A percentile compares a stretch with the other conserved stretches of the same genome.
phyloP scores from a whole-genome alignment of 257 asterid species.

The Solanum stenotomum region DNA sequence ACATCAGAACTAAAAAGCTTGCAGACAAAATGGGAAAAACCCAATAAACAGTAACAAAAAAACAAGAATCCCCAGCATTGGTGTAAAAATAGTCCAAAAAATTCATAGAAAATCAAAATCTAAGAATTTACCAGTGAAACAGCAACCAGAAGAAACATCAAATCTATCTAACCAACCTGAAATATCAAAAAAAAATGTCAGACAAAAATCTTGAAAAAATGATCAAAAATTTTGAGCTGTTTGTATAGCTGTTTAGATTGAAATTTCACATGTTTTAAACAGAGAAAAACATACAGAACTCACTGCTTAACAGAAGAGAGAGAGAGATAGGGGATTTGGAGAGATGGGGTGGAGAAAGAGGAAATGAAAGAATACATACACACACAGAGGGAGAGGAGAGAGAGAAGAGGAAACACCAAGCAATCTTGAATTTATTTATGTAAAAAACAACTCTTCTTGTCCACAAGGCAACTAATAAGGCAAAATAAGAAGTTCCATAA shows the following conservation, averaged over 20 bases:
- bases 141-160: slow-evolving; percentile 33
- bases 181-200: slow-evolving; percentile 7
- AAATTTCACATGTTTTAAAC: background rate
- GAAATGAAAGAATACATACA: background rate
- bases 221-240: slow-evolving; percentile 4
- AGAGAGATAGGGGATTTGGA: background rate
- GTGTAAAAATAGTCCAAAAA: background rate
- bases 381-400: background rate
- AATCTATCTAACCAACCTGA: slow-evolving; percentile 64
- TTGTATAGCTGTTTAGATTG: background rate
- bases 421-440: background rate
- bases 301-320: slow-evolving; percentile 17
- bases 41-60: background rate
- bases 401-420: slow-evolving; percentile 2
- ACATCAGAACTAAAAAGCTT: background rate
- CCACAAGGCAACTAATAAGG: background rate
- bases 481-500: background rate
- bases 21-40: background rate
- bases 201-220: slow-evolving; percentile 2
- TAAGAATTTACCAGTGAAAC: slow-evolving; percentile 34
- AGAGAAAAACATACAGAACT: slow-evolving; percentile 16
- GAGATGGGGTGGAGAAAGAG: slow-evolving; percentile 3
- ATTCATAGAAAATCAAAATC: background rate
- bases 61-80: background rate
- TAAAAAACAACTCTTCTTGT: background rate